These are phyloP conservation scores for Aegilops bicornis DNA, from an alignment of 176 grass and related monocot species.

Conservation along the genomic window DNA sequence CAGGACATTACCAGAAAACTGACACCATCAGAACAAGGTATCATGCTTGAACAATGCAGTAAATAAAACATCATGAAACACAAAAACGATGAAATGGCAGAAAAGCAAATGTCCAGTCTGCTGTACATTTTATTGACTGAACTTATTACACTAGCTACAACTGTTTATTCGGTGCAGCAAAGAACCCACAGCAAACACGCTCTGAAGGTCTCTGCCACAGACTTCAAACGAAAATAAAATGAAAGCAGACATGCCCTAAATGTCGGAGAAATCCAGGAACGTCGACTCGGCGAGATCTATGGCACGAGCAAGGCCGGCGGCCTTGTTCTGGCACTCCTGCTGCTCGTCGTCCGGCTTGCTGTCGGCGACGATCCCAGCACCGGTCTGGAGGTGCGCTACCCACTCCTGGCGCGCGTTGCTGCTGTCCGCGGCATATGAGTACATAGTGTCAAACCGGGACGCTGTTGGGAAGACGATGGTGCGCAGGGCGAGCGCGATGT, in stretches of 20 bases:
- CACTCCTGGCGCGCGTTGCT: slow-evolving; percentile 51
- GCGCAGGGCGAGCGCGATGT: slow-evolving; percentile 70
- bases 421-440: slow-evolving; percentile 32
- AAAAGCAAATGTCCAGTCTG: background rate
- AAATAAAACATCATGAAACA: background rate
- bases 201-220: background rate
- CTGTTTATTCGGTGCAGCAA: background rate
- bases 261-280: slow-evolving; percentile 34
- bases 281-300: slow-evolving; percentile 83
- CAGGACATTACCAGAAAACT: background rate
- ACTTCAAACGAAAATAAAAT: background rate
- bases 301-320: slow-evolving; percentile 52
- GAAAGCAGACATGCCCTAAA: background rate
- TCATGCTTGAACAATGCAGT: background rate
- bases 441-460: slow-evolving; percentile 57
- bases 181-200: background rate
- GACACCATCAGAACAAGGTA: background rate
- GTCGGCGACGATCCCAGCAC: slow-evolving; percentile 78
- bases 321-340: slow-evolving; percentile 82
- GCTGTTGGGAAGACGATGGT: slow-evolving; percentile 67
- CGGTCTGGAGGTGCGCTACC: slow-evolving; percentile 77
- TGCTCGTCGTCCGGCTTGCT: slow-evolving; percentile 73
- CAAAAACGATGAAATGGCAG: too few species aligned
- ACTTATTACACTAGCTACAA: background rate
- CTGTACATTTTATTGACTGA: slow-evolving; percentile 31